These are phyloP conservation scores for Acer negundo DNA, from an alignment of 345 rosid genomes.

Conservation along the genomic window DNA sequence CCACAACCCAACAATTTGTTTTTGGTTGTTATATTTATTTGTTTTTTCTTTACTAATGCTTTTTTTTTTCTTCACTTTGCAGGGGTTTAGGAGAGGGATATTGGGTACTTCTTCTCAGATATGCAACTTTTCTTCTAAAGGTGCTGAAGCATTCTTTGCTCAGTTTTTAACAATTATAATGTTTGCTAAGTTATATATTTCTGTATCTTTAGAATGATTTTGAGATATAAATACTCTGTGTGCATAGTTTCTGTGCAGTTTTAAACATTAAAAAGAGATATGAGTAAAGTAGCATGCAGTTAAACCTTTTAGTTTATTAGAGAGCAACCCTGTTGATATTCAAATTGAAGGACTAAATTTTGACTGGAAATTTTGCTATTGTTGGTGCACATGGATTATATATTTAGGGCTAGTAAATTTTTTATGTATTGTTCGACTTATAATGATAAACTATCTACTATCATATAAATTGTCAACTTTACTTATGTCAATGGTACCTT, in stretches of 20 bases:
- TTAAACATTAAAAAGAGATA: not conserved
- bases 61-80: conserved; percentile 19
- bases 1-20: too few species aligned
- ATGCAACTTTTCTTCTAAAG: conserved; percentile 65
- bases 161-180: conserved; percentile 8
- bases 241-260: not conserved
- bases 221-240: not conserved
- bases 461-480: not conserved
- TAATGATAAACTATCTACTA: not conserved
- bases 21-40: not conserved
- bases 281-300: not conserved
- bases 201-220: not conserved
- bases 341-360: not conserved
- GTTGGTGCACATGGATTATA: not conserved
- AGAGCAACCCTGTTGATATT: not conserved
- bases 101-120: conserved; percentile 54
- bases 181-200: not conserved
- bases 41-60: not conserved
- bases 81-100: conserved; percentile 48
- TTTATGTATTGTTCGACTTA: not conserved
- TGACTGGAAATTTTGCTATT: not conserved
- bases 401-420: not conserved
- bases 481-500: not conserved
- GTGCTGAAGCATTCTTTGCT: conserved; percentile 31
- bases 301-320: not conserved